Percentiles rank a stretch among this genome's conserved stretches.
These are phyloP conservation scores for Paraphoma sp. DNA, from an alignment of 2,329 filamentous ascomycete species.

Conservation along the genomic window DNA sequence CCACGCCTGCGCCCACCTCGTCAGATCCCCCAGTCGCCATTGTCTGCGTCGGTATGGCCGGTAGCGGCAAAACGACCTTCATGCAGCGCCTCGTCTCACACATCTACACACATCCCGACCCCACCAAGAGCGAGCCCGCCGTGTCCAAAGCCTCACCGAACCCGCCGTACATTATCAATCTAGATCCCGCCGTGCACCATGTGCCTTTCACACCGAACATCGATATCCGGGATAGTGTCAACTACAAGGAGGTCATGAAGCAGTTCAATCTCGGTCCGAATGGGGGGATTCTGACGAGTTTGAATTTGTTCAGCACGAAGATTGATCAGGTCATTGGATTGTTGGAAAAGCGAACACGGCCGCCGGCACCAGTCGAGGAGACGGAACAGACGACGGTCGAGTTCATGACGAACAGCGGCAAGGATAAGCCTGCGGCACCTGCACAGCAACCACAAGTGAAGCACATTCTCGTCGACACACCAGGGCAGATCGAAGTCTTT, in stretches of 20 bases:
- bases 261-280: constrained; percentile 98
- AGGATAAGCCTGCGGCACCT: constrained; percentile 26
- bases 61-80: constrained; percentile 99
- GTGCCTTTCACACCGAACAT: constrained; percentile 98
- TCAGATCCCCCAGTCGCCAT: constrained; percentile 70
- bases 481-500: constrained; percentile 97
- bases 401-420: constrained; percentile 44
- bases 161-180: constrained; percentile 95
- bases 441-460: constrained; percentile 67
- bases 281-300: constrained; percentile 91
- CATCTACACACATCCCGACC: constrained; percentile 77
- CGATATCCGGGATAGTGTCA: constrained; percentile 97
- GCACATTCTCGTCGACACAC: constrained; percentile 92
- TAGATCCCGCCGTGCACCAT: constrained; percentile 91
- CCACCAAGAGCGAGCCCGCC: constrained; percentile 34
- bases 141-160: constrained; percentile 35
- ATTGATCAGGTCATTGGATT: constrained; percentile 92
- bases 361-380: constrained; percentile 46
- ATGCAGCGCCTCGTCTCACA: constrained; percentile 98
- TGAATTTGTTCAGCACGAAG: constrained; percentile 97
- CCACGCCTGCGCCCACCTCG: constrained; percentile 13
- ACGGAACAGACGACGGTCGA: constrained; percentile 43
- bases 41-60: constrained; percentile 97
- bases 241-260: constrained; percentile 99
- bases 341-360: constrained; percentile 83